Percentiles rank a stretch among this genome's conserved stretches.
Conservation (phyloP, 257 asterid genomes). For the Forsythia suspensa region DNA sequence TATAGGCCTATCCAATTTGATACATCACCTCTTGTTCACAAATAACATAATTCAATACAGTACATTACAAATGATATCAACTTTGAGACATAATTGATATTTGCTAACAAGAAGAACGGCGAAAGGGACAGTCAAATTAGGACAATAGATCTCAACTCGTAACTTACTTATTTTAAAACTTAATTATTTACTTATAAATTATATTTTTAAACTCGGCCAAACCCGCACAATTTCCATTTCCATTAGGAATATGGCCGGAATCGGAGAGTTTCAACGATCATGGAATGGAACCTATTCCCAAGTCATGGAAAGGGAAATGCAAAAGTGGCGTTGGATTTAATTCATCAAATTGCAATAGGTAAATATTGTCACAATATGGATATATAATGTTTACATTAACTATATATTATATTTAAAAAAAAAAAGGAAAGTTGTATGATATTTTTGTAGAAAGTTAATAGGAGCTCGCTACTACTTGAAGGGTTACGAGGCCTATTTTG, state of each 20-base stretch:
- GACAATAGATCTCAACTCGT: no score
- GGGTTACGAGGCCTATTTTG: slow-evolving; percentile 30
- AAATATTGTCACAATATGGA: neutral
- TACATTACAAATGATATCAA: neutral
- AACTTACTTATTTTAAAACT: no score
- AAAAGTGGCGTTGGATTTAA: slow-evolving; percentile 36
- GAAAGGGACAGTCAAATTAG: no score
- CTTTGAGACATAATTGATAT: no score
- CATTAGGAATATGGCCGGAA: slow-evolving; percentile 52
- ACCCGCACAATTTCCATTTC: neutral
- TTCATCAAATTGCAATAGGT: slow-evolving; percentile 47
- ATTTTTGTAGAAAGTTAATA: slow-evolving; percentile 32
- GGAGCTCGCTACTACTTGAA: slow-evolving; percentile 52
- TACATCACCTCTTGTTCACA: no score
- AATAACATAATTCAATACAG: no score
- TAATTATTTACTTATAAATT: no score
- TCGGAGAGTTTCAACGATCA: slow-evolving; percentile 42
- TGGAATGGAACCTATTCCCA: slow-evolving; percentile 54
- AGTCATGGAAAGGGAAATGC: slow-evolving; percentile 47
- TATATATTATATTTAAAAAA: neutral
- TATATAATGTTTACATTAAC: no score
- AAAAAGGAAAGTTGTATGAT: neutral
- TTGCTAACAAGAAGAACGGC: no score
- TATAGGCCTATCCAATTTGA: neutral
- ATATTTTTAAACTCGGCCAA: slow-evolving; percentile 27